Percentiles rank a stretch among this genome's conserved stretches.
Conservation (phyloP, 192 early-diverging fungal genomes). For the Entrophospora sp. region DNA sequence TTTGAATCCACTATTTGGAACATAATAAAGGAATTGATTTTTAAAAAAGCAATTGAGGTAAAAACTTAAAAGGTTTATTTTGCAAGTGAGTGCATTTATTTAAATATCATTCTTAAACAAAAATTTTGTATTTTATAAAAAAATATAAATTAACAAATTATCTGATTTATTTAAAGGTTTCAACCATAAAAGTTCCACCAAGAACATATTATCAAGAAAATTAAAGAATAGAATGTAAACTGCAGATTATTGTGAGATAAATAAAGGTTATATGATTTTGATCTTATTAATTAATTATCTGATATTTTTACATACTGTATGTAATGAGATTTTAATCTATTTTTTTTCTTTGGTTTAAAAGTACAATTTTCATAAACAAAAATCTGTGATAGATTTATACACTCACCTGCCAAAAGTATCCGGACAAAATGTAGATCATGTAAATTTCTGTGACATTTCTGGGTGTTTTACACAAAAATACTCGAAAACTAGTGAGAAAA, state of each 20-base stretch:
- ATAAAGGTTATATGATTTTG: slow-evolving; percentile 38
- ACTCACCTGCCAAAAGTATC: too few relatives aligned
- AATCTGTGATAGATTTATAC: too few relatives aligned
- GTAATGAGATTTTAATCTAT: neutral
- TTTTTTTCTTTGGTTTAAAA: slow-evolving; percentile 11
- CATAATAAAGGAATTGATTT: slow-evolving; percentile 70
- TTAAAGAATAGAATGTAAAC: slow-evolving; percentile 59
- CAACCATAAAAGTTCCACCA: slow-evolving; percentile 70
- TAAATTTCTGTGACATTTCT: too few relatives aligned
- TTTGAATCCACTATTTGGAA: slow-evolving; percentile 81
- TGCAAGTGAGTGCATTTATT: neutral
- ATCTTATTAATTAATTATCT: neutral
- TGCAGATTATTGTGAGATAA: slow-evolving; percentile 69
- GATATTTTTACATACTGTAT: too few relatives aligned
- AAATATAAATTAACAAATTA: too few relatives aligned
- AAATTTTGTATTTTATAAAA: too few relatives aligned
- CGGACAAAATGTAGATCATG: too few relatives aligned
- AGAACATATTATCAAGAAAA: slow-evolving; percentile 60
- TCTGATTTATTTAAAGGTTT: too few relatives aligned
- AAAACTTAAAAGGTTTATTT: neutral
- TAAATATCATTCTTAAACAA: too few relatives aligned
- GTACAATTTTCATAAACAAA: slow-evolving; percentile 73
- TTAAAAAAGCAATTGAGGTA: slow-evolving; percentile 63
- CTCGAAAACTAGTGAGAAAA: too few relatives aligned
- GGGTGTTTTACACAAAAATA: too few relatives aligned